phyloP scores from a whole-genome alignment of 2,329 filamentous ascomycete genomes.

The Aspergillus chevalieri region DNA sequence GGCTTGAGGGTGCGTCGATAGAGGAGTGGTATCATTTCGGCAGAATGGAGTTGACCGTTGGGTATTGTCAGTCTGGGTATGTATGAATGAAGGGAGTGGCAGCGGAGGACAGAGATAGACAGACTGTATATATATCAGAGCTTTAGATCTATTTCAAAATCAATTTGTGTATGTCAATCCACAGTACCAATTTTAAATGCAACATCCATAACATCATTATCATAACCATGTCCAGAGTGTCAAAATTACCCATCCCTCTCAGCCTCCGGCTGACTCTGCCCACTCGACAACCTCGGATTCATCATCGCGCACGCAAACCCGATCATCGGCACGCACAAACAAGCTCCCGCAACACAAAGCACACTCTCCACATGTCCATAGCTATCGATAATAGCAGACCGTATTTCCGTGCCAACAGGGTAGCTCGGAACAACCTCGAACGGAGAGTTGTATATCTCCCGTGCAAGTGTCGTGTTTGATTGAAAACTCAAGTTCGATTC shows the following conservation, averaged over 20 bases:
- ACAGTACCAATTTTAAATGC: too few relatives aligned
- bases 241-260: background rate
- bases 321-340: background rate
- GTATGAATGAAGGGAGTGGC: too few relatives aligned
- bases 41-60: too few relatives aligned
- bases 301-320: background rate
- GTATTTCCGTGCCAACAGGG: background rate
- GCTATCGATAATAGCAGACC: background rate
- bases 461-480: background rate
- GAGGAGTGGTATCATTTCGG: too few relatives aligned
- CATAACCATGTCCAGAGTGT: too few relatives aligned
- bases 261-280: background rate
- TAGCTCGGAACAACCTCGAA: background rate
- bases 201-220: too few relatives aligned
- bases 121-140: too few relatives aligned
- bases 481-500: background rate
- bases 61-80: too few relatives aligned
- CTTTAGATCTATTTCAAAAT: too few relatives aligned
- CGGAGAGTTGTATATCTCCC: background rate
- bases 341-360: background rate
- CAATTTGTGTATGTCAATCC: too few relatives aligned
- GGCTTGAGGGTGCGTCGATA: too few relatives aligned
- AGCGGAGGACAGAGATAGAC: too few relatives aligned
- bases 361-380: background rate
- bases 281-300: background rate